A percentile compares a stretch with the other conserved stretches of the same genome.
Evolutionary conservation across 2,329 filamentous ascomycete species (phyloP).

Genomic region (Alternaria gansuensis): DNA sequence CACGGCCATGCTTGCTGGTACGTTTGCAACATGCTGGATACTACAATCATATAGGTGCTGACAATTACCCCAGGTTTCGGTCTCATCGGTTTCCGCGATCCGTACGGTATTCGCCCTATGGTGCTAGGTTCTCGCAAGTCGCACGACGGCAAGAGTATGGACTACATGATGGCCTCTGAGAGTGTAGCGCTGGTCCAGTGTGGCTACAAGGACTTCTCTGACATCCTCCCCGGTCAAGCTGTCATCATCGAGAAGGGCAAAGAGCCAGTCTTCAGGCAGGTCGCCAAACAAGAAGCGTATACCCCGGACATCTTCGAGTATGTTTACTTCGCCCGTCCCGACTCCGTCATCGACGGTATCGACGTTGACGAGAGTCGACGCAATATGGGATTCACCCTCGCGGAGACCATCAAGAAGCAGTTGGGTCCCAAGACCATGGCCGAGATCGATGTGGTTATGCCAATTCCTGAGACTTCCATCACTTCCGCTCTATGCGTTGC

Average conservation of each 20-base stretch:
- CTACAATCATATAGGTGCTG: conserved; percentile 16
- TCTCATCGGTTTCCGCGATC: conserved; percentile 80
- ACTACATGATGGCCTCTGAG: conserved; percentile 93
- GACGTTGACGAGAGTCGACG: conserved; percentile 84
- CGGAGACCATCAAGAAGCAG: conserved; percentile 72
- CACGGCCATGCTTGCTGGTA: conserved; percentile 80
- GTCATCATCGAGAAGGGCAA: conserved; percentile 85
- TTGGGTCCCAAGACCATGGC: conserved; percentile 74
- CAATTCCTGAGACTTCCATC: conserved; percentile 83
- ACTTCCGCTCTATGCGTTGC: conserved; percentile 81
- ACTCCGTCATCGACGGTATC: conserved; percentile 85
- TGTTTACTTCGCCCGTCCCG: conserved; percentile 86
- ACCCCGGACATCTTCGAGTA: conserved; percentile 88
- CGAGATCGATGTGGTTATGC: conserved; percentile 85
- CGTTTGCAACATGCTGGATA: conserved; percentile 12
- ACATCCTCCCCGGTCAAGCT: conserved; percentile 84
- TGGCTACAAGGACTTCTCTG: conserved; percentile 77
- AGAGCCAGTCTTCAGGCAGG: conserved; percentile 76
- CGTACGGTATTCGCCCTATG: conserved; percentile 83
- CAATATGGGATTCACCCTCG: conserved; percentile 85
- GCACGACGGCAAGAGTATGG: conserved; percentile 69
- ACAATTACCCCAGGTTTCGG: conserved; percentile 67
- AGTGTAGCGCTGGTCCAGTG: conserved; percentile 84
- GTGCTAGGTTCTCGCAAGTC: conserved; percentile 79
- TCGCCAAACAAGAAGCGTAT: conserved; percentile 73